Conservation (phyloP, 441 rosid species). For the Brassica balearica region DNA sequence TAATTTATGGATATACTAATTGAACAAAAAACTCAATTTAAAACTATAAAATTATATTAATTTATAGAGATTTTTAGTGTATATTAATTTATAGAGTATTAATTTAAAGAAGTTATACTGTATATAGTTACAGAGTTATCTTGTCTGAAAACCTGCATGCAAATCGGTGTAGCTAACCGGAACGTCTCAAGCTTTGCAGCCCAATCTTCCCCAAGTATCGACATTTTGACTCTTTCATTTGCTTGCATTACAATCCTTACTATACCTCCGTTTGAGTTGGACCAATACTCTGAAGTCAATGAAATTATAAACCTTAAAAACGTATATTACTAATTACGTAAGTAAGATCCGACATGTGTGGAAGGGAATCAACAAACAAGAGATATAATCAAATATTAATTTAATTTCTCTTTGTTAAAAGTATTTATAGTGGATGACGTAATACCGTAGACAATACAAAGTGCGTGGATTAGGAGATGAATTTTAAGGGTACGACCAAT, state of each 20-base stretch:
- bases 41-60: no score
- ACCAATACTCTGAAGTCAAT: conserved; percentile 30
- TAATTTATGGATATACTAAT: no score
- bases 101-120: no score
- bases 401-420: background rate
- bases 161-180: conserved; percentile 32
- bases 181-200: conserved; percentile 52
- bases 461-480: conserved; percentile 31
- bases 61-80: no score
- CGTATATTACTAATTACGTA: background rate
- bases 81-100: no score
- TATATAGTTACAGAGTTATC: conserved; percentile 29
- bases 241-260: conserved; percentile 46
- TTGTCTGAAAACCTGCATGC: conserved; percentile 33
- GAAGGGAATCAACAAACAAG: conserved; percentile 33
- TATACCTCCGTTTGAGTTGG: conserved; percentile 40
- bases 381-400: background rate
- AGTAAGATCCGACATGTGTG: conserved; percentile 37
- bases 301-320: conserved; percentile 16
- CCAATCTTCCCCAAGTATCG: conserved; percentile 56
- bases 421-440: background rate
- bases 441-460: conserved; percentile 19
- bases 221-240: conserved; percentile 59
- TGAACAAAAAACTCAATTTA: no score
- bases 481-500: conserved; percentile 28